Percentiles rank a stretch among this genome's conserved stretches.
phyloP scores from a whole-genome alignment of 192 early-diverging fungal genomes.

The Irineochytrium annulatum region DNA sequence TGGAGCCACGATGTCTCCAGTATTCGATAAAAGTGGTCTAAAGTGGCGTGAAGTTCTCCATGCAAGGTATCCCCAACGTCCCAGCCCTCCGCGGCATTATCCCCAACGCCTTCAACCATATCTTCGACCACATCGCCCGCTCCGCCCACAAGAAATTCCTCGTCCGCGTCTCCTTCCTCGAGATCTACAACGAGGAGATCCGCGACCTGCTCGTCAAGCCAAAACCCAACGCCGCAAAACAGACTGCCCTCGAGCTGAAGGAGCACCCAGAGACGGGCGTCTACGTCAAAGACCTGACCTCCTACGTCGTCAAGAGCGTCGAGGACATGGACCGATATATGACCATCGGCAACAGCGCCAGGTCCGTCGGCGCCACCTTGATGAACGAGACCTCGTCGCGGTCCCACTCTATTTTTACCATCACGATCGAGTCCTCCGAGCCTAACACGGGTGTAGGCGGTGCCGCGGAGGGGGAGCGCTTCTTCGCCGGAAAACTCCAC shows the following conservation, averaged over 20 bases:
- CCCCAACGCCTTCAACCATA: constrained; percentile 58
- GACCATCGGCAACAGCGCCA: constrained; percentile 49
- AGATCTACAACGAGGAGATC: constrained; percentile 60
- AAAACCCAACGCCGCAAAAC: no score
- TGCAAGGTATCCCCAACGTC: constrained; percentile 53
- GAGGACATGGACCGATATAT: constrained; percentile 56
- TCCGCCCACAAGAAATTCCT: constrained; percentile 55
- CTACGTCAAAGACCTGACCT: constrained; percentile 57
- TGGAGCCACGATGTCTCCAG: not conserved
- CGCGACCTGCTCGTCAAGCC: constrained; percentile 44
- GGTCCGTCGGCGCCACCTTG: constrained; percentile 60
- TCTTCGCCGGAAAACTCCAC: constrained; percentile 55
- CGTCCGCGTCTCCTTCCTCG: constrained; percentile 53
- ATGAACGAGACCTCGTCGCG: constrained; percentile 60
- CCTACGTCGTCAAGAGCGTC: constrained; percentile 53
- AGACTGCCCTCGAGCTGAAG: constrained; percentile 49
- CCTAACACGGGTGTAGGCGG: constrained; percentile 37
- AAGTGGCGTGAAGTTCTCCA: constrained; percentile 39
- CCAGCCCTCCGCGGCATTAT: constrained; percentile 58
- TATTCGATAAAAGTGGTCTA: not conserved
- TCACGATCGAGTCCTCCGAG: constrained; percentile 55
- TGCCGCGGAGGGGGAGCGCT: constrained; percentile 52
- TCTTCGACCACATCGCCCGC: constrained; percentile 56
- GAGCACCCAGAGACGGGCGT: constrained; percentile 66
- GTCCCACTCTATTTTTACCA: constrained; percentile 63